A percentile compares a stretch with the other conserved stretches of the same genome.
These are phyloP conservation scores for Gossypium aridum DNA, from an alignment of 441 rosid species.

Conservation along the genomic window DNA sequence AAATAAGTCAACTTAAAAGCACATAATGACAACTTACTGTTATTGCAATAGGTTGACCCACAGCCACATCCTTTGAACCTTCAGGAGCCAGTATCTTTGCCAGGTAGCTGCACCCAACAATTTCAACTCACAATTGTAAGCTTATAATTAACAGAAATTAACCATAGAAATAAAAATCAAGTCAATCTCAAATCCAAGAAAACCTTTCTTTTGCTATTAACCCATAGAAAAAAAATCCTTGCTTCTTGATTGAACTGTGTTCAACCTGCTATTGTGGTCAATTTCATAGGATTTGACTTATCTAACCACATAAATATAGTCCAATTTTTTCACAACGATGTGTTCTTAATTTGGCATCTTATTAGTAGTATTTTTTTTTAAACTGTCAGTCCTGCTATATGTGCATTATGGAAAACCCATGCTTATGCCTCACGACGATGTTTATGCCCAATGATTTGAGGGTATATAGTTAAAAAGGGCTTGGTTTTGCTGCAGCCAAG, in stretches of 20 bases:
- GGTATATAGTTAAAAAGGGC: neutral
- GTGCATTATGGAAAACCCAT: neutral
- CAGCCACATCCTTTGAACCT: conserved; percentile 68
- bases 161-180: neutral
- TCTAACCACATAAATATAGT: neutral
- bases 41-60: conserved; percentile 64
- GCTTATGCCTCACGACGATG: neutral
- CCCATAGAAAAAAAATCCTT: neutral
- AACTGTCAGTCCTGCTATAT: neutral
- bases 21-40: conserved; percentile 39
- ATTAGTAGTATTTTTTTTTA: neutral
- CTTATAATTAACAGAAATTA: neutral
- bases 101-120: conserved; percentile 44
- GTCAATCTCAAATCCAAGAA: neutral
- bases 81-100: conserved; percentile 70
- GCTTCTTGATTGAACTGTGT: neutral
- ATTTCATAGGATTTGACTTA: neutral
- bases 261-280: neutral
- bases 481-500: neutral
- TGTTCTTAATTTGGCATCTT: conserved; percentile 1
- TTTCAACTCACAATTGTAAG: conserved; percentile 15
- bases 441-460: conserved; percentile 2
- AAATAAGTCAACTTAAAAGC: neutral
- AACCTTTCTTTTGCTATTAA: neutral
- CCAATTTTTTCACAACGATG: neutral